These are phyloP conservation scores for Fusarium staphyleae DNA, from an alignment of 2,329 filamentous ascomycete genomes.

Conservation along the genomic window DNA sequence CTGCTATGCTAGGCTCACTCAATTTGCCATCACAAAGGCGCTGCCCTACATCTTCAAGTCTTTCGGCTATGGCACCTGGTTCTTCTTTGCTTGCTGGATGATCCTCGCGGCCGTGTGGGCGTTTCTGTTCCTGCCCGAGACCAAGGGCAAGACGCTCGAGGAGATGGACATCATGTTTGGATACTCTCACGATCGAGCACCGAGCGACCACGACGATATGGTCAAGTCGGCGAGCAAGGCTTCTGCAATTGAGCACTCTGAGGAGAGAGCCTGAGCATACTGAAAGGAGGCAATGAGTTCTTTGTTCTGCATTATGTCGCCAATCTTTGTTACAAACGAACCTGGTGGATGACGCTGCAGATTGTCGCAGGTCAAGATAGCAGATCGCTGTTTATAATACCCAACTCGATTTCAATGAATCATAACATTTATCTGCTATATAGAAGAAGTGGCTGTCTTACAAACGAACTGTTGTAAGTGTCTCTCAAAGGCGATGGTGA, in stretches of 20 bases:
- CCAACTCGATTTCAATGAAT: not conserved
- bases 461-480: constrained; percentile 9
- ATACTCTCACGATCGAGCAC: constrained; percentile 33
- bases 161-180: constrained; percentile 55
- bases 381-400: constrained; percentile 1
- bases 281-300: not conserved
- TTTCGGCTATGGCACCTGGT: constrained; percentile 60
- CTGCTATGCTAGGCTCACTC: constrained; percentile 38
- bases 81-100: constrained; percentile 63
- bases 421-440: not conserved
- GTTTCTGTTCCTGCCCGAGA: constrained; percentile 62
- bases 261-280: constrained; percentile 24
- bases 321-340: too few species aligned
- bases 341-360: not conserved
- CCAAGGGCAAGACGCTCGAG: constrained; percentile 61
- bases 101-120: constrained; percentile 56
- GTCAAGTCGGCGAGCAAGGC: constrained; percentile 22
- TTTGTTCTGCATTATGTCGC: not conserved
- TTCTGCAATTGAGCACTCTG: constrained; percentile 32
- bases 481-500: not conserved
- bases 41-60: constrained; percentile 54
- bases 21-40: constrained; percentile 54
- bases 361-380: not conserved
- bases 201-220: constrained; percentile 21
- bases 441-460: constrained; percentile 5